Base-by-base conservation (phyloP, 2,329 filamentous ascomycete species). In the Monosporascus ibericus region DNA sequence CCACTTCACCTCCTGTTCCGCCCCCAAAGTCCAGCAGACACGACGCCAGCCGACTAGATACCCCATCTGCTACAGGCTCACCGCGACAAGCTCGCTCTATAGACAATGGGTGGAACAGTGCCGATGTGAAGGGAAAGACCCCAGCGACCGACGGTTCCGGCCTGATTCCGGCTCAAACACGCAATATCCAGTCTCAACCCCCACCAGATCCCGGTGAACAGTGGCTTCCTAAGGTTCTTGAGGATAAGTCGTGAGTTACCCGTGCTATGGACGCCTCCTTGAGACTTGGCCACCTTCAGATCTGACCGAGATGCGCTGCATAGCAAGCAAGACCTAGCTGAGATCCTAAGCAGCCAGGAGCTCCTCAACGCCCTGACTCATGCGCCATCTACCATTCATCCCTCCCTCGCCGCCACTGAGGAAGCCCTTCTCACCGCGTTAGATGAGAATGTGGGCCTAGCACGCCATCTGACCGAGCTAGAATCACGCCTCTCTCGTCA, bases 271-370 rank as follows among this genome's bases (percentile, higher is more conserved):
- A 34, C 30, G 5, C 30, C 30, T 14, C 30, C 30, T 34, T 14
- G 30, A 14, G 30, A 34, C 4, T 5, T 34, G 30, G 11, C 30
- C 30, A 34, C 11, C 4, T 14, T 14, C 9, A 34, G 30, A 34
- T 11, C 30, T 34, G 30, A 34, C 30, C 9, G 30, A 25, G n/a
- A 46, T 6, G 22, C 40, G 56, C 47, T 39, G 42, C 51, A 68
- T 65, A 90, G 90, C 49, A 92, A 90, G 62, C 80, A 88, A 64
- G 87, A 96, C 70, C 82, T 96, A 11, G 80, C 87, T 50, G 77
- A 83, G 47, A 78, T 91, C 48, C 77, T 91, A 54, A 75, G 81
- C 58, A 80, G 79, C 54, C 81, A 85, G 1, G 63, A 76, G 24
- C 79, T 95, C 24, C 82, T 96, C 57, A 78, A 83, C 44, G 85